Percentiles rank a stretch among this genome's conserved stretches.
Conservation (phyloP, 2,329 filamentous ascomycete species). For the Plenodomus biglobosus region DNA sequence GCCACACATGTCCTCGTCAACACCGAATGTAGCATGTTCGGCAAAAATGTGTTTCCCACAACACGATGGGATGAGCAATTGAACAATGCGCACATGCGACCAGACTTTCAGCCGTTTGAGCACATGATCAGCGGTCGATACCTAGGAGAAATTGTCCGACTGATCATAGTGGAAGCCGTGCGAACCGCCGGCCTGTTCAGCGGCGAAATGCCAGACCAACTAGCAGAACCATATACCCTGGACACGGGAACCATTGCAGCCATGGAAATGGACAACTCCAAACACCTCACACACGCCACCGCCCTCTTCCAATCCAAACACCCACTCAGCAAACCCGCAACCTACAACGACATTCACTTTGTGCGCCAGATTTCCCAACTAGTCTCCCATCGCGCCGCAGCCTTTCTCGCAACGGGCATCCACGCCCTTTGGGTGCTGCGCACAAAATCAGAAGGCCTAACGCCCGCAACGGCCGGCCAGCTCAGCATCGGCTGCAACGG, state of each 20-base stretch:
- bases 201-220: slow-evolving; percentile 57
- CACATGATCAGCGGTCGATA: slow-evolving; percentile 66
- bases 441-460: slow-evolving; percentile 52
- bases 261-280: slow-evolving; percentile 54
- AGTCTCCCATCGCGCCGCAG: slow-evolving; percentile 61
- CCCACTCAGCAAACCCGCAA: slow-evolving; percentile 49
- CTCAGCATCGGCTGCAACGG: slow-evolving; percentile 72
- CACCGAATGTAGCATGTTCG: slow-evolving; percentile 68
- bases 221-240: slow-evolving; percentile 60
- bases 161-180: slow-evolving; percentile 63
- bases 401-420: slow-evolving; percentile 64
- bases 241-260: slow-evolving; percentile 61
- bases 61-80: slow-evolving; percentile 64
- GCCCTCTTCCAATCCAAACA: slow-evolving; percentile 56
- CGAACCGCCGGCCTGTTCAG: slow-evolving; percentile 58
- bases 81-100: slow-evolving; percentile 58
- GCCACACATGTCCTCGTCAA: slow-evolving; percentile 66
- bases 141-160: slow-evolving; percentile 63
- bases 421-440: slow-evolving; percentile 63
- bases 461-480: slow-evolving; percentile 38
- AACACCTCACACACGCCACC: slow-evolving; percentile 44
- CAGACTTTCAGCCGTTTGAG: slow-evolving; percentile 67
- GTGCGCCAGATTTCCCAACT: slow-evolving; percentile 55
- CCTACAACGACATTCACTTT: slow-evolving; percentile 56
- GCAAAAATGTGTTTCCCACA: slow-evolving; percentile 58